A percentile compares a stretch with the other conserved stretches of the same genome.
These are phyloP conservation scores for Mycena latifolia DNA, from an alignment of 768 basidiomycete species.

Conservation along the genomic window DNA sequence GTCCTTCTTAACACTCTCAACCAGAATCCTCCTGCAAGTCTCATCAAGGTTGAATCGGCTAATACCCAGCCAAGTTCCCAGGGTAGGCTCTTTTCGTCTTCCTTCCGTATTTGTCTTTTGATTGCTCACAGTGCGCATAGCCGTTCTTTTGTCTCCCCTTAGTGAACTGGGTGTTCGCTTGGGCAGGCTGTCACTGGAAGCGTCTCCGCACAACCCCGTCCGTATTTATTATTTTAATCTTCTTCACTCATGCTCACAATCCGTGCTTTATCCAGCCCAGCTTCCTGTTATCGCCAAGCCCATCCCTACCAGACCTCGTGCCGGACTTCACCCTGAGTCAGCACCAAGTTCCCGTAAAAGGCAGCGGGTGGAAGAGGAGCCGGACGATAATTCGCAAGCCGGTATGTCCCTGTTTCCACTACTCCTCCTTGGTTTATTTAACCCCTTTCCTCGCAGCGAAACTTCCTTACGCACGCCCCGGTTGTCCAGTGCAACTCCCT, in stretches of 20 bases:
- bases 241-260: too few relatives aligned
- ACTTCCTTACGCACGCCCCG: neutral
- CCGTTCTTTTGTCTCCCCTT: neutral
- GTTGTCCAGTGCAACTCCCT: neutral
- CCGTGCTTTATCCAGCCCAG: too few relatives aligned
- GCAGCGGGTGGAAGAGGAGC: neutral
- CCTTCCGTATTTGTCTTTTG: neutral
- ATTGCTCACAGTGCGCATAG: neutral
- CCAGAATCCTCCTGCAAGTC: neutral
- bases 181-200: neutral
- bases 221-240: neutral
- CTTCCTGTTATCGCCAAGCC: neutral
- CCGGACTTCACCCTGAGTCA: neutral
- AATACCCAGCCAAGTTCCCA: neutral
- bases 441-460: neutral
- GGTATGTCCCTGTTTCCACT: neutral
- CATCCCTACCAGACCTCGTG: constrained; percentile 2
- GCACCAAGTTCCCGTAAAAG: neutral
- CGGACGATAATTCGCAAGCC: neutral
- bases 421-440: neutral
- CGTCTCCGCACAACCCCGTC: neutral
- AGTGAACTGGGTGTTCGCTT: neutral
- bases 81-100: neutral
- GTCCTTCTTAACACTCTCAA: neutral
- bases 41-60: neutral